A percentile compares a stretch with the other conserved stretches of the same genome.
Evolutionary conservation across 1,139 yeast genomes (phyloP).

Genomic region (Debaryomyces coudertii): DNA sequence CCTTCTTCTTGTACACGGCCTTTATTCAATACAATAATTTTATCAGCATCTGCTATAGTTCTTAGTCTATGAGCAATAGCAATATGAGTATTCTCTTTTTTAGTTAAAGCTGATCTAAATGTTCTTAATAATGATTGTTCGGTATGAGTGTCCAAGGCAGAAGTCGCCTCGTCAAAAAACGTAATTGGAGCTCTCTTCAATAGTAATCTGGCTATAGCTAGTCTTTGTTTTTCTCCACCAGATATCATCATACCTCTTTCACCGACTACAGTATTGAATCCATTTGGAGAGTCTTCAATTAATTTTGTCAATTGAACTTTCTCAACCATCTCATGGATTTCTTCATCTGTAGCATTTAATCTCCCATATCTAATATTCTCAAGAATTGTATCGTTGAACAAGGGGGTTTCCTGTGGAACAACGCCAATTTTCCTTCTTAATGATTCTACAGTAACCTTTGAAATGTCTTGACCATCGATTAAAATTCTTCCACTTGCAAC

Average conservation of each 20-base stretch:
- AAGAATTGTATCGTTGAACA: constrained; percentile 86
- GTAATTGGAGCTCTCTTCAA: constrained; percentile 86
- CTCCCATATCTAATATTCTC: constrained; percentile 91
- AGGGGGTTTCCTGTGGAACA: constrained; percentile 97
- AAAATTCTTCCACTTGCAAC: constrained; percentile 74
- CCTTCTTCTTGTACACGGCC: constrained; percentile 91
- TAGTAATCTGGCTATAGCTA: constrained; percentile 88
- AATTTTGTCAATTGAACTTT: constrained; percentile 71
- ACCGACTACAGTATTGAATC: constrained; percentile 87
- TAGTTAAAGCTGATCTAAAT: constrained; percentile 62
- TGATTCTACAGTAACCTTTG: constrained; percentile 73
- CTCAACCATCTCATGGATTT: constrained; percentile 63
- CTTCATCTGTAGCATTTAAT: constrained; percentile 71
- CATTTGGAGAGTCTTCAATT: constrained; percentile 77
- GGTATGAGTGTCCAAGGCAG: constrained; percentile 95
- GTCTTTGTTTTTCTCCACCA: constrained; percentile 96
- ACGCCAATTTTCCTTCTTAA: constrained; percentile 80
- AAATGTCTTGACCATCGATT: constrained; percentile 89
- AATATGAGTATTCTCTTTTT: constrained; percentile 68
- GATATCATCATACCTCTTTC: constrained; percentile 98
- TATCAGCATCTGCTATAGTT: constrained; percentile 93
- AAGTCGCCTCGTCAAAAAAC: constrained; percentile 96
- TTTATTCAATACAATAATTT: constrained; percentile 80
- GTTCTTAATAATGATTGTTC: constrained; percentile 83
- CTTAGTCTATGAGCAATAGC: constrained; percentile 93